Percentiles rank a stretch among this genome's conserved stretches.
phyloP scores from a whole-genome alignment of 352 stramenopile genomes.

The Phytopythium mirpurense region DNA sequence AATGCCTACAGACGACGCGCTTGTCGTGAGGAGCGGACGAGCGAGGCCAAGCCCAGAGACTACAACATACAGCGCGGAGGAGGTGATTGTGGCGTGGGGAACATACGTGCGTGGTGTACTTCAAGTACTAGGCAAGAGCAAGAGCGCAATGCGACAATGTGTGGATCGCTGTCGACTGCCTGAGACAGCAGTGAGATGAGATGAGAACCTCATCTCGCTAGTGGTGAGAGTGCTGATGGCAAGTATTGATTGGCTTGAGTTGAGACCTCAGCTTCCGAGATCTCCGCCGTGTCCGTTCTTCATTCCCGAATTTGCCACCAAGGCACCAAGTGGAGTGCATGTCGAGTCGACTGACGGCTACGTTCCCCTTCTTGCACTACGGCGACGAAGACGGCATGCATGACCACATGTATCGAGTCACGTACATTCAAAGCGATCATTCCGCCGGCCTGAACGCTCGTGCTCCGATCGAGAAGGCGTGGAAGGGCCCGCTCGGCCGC shows the following conservation, averaged over 20 bases:
- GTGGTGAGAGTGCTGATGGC: neutral
- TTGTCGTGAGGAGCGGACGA: slow-evolving; percentile 54
- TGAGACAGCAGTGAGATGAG: neutral
- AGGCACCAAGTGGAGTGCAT: neutral
- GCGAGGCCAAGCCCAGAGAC: too few species aligned
- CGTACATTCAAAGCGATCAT: neutral
- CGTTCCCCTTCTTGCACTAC: slow-evolving; percentile 1
- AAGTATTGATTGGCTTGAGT: too few species aligned
- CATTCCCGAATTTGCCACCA: slow-evolving; percentile 1
- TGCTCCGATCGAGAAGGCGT: too few species aligned
- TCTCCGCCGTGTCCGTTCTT: too few species aligned
- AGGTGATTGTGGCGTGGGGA: too few species aligned
- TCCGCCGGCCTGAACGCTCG: neutral
- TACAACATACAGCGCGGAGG: too few species aligned
- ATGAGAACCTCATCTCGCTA: neutral
- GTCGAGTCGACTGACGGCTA: neutral
- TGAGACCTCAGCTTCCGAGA: too few species aligned
- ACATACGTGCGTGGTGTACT: too few species aligned
- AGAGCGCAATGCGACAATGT: too few species aligned
- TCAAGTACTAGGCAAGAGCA: too few species aligned
- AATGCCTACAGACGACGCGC: slow-evolving; percentile 76
- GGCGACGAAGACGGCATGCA: neutral
- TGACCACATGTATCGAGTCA: slow-evolving; percentile 1
- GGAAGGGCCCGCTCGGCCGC: too few species aligned
- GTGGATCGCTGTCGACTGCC: neutral